These are phyloP conservation scores for Rutidosis leptorrhynchoides DNA, from an alignment of 129 eudicot species.

Conservation along the genomic window DNA sequence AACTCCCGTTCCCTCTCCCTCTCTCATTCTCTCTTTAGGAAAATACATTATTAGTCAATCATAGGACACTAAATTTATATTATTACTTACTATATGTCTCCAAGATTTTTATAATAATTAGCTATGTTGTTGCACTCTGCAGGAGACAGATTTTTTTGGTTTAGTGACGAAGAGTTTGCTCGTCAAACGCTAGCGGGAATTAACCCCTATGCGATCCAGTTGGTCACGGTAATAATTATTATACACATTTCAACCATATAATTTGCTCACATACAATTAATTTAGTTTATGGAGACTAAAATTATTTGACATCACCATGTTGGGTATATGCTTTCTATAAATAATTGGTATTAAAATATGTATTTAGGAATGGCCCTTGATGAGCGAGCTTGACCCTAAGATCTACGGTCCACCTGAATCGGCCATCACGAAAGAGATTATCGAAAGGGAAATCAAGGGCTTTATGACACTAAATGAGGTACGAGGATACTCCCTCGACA, in stretches of 20 bases:
- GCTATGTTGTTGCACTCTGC: too few species aligned
- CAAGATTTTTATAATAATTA: background rate
- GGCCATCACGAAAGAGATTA: constrained; percentile 49
- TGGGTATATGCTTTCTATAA: background rate
- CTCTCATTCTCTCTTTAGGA: too few species aligned
- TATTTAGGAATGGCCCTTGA: constrained; percentile 86
- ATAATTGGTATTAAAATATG: too few species aligned
- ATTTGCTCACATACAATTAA: background rate
- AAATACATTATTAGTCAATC: too few species aligned
- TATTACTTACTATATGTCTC: too few species aligned
- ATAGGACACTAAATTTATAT: too few species aligned
- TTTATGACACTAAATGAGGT: background rate
- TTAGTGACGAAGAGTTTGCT: background rate
- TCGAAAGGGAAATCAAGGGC: constrained; percentile 30
- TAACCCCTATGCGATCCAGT: background rate
- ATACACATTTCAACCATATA: background rate
- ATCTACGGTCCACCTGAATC: constrained; percentile 41
- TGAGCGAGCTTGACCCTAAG: constrained; percentile 54
- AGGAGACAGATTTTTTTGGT: background rate
- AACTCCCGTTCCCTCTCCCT: background rate
- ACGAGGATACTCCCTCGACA: background rate
- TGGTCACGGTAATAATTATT: background rate
- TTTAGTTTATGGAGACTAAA: background rate
- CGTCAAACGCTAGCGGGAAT: background rate
- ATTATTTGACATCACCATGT: background rate